Conservation (phyloP, 805 yeast species). For the Ogataea trehalophila region DNA sequence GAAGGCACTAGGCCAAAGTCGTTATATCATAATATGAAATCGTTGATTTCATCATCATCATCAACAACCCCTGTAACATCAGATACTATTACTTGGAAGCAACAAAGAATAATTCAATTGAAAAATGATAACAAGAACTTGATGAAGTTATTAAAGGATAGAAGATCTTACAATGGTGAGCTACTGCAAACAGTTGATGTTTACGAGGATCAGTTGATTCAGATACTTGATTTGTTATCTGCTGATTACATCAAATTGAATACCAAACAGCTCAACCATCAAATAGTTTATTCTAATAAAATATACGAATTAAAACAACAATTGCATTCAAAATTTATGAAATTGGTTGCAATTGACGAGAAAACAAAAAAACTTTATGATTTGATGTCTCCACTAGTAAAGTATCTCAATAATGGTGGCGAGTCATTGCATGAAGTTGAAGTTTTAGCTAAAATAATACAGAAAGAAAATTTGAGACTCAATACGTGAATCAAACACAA, state of each 20-base stretch:
- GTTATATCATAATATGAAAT: constrained; percentile 2
- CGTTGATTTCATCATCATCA: neutral
- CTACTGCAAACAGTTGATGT: constrained; percentile 12
- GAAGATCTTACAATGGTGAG: constrained; percentile 16
- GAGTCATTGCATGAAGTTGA: constrained; percentile 5
- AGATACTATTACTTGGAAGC: neutral
- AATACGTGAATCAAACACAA: too few relatives aligned
- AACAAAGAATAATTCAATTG: constrained; percentile 4
- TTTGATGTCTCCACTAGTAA: constrained; percentile 9
- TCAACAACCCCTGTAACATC: neutral
- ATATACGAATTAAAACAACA: constrained; percentile 9
- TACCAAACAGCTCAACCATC: constrained; percentile 12
- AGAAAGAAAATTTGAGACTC: neutral
- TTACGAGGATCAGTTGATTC: constrained; percentile 14
- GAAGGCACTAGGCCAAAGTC: neutral
- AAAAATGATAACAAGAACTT: constrained; percentile 14
- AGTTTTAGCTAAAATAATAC: constrained; percentile 1
- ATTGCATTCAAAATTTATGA: constrained; percentile 15
- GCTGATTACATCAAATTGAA: constrained; percentile 7
- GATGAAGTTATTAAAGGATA: constrained; percentile 8
- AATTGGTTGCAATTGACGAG: constrained; percentile 16
- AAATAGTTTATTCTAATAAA: constrained; percentile 6
- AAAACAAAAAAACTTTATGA: constrained; percentile 14
- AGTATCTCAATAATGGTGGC: constrained; percentile 5
- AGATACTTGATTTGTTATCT: constrained; percentile 12